Conservation (phyloP, 768 basidiomycete species). For the Phlebiopsis gigantea region DNA sequence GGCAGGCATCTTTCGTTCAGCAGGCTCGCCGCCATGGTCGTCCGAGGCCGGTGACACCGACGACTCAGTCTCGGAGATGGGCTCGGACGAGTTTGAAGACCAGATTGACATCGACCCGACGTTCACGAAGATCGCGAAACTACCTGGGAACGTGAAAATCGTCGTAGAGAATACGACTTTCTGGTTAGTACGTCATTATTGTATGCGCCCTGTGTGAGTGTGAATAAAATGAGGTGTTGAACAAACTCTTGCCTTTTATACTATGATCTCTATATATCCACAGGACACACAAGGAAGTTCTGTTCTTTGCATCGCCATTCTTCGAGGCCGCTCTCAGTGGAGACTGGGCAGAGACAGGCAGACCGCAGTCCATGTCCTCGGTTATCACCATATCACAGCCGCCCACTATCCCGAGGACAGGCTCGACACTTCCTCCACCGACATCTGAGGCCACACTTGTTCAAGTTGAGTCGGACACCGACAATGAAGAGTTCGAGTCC, state of each 20-base stretch:
- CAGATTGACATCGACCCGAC: conserved; percentile 77
- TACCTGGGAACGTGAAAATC: conserved; percentile 89
- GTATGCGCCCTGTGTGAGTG: not conserved
- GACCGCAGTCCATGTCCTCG: conserved; percentile 75
- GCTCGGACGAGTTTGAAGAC: conserved; percentile 59
- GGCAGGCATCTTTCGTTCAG: conserved; percentile 75
- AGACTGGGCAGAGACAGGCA: conserved; percentile 81
- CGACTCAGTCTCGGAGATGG: conserved; percentile 64
- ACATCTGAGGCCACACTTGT: conserved; percentile 44
- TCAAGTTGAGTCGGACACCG: conserved; percentile 36
- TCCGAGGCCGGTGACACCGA: conserved; percentile 69
- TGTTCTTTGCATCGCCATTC: conserved; percentile 93
- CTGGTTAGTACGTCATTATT: conserved; percentile 52
- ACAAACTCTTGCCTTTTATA: not conserved
- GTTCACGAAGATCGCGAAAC: conserved; percentile 58
- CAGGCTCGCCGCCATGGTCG: conserved; percentile 76
- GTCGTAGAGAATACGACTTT: conserved; percentile 86
- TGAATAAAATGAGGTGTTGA: not conserved
- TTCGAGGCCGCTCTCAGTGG: conserved; percentile 90
- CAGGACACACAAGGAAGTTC: conserved; percentile 89
- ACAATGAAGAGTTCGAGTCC: conserved; percentile 44
- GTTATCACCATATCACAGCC: conserved; percentile 82
- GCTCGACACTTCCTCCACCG: conserved; percentile 34
- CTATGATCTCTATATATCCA: not conserved
- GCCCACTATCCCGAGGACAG: conserved; percentile 46